Conservation (phyloP, 257 asterid species). For the Solanum tarijense region DNA sequence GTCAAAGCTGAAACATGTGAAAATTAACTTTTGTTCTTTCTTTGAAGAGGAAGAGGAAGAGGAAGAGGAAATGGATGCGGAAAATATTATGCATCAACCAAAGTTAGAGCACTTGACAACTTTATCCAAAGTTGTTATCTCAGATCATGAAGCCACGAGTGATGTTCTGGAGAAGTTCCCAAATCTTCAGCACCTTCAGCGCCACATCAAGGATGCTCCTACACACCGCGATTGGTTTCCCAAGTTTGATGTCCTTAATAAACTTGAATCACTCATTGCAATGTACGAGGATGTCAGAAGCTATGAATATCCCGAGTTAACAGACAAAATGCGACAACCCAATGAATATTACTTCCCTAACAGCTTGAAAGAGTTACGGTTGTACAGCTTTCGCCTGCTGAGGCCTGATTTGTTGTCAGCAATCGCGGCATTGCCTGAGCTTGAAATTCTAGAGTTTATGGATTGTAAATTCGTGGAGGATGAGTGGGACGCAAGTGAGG, state of each 20-base stretch:
- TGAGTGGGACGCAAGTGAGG: too few relatives aligned
- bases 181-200: neutral
- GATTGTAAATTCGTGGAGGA: too few relatives aligned
- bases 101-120: neutral
- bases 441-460: too few relatives aligned
- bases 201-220: neutral
- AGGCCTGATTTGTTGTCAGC: too few relatives aligned
- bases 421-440: too few relatives aligned
- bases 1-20: neutral
- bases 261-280: neutral
- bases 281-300: neutral
- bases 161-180: neutral
- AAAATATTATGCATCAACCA: neutral
- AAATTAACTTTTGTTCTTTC: fast-evolving
- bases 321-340: too few relatives aligned
- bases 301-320: too few relatives aligned
- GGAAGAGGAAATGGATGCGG: neutral
- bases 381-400: too few relatives aligned
- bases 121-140: neutral
- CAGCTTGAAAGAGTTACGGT: too few relatives aligned
- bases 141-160: neutral
- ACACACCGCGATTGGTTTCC: neutral
- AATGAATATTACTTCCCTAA: too few relatives aligned
- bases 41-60: neutral
- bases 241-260: neutral